These are phyloP conservation scores for Colletotrichum australisinense DNA, from an alignment of 2,329 filamentous ascomycete species.

Conservation along the genomic window DNA sequence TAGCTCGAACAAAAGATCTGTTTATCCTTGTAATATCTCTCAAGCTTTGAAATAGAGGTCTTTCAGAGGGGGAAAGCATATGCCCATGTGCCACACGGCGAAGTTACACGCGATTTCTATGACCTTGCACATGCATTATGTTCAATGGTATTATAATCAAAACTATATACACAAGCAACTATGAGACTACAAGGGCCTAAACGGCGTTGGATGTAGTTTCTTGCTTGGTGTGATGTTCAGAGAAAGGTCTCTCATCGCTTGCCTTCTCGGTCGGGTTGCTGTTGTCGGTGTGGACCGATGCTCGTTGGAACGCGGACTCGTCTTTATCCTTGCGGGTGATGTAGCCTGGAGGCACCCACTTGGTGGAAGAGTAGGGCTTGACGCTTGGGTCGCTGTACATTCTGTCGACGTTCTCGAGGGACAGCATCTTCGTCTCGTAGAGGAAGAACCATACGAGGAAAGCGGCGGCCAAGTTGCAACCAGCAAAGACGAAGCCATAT, in stretches of 20 bases:
- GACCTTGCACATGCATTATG: neutral
- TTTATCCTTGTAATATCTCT: neutral
- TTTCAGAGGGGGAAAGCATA: neutral
- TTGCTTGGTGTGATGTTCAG: constrained; percentile 19
- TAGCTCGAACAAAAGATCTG: no score
- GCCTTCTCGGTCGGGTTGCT: constrained; percentile 23
- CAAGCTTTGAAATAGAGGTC: neutral
- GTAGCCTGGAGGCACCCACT: constrained; percentile 63
- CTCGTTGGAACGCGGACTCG: constrained; percentile 34
- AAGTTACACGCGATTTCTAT: neutral
- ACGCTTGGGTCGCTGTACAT: constrained; percentile 72
- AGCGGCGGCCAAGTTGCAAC: constrained; percentile 68
- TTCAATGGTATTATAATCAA: neutral
- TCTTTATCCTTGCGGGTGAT: constrained; percentile 52
- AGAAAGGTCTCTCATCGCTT: constrained; percentile 20
- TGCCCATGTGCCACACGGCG: neutral
- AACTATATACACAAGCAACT: no score
- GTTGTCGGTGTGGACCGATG: constrained; percentile 8
- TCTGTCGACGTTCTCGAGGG: constrained; percentile 78
- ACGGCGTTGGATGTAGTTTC: constrained; percentile 11
- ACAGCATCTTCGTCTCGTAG: constrained; percentile 72
- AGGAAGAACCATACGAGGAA: constrained; percentile 76
- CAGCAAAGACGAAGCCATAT: constrained; percentile 75
- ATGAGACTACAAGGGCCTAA: neutral
- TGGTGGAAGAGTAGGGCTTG: constrained; percentile 70